Evolutionary conservation across 2,329 filamentous ascomycete genomes (phyloP), one percentile per base, ranked within the genome.

Genomic region (Ophidiomyces ophidiicola): DNA sequence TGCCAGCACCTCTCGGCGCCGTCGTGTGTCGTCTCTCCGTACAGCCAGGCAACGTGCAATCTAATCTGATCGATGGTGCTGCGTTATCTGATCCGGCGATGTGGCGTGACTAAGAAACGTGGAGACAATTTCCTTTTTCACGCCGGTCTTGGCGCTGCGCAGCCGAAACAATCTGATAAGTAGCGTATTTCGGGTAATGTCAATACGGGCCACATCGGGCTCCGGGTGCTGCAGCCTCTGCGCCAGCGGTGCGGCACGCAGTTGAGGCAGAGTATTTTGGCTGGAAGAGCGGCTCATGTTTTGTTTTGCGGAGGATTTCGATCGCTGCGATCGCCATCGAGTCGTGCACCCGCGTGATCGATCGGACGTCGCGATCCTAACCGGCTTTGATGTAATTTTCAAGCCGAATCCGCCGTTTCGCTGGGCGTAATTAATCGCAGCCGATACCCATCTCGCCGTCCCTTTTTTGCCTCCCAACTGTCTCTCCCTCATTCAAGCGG

Each of bases 21-120:
- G n/a, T n/a, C n/a, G n/a, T 15, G 29, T 14, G 18, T 3, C 14
- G 18, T 32, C 17, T 39, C 29, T 26, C 20, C 24, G 25, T 15
- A 4, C n/a, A 26, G 15, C 12, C 32, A 7, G 11, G 25, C 7
- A 14, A 11, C 6, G 15, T n/a, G 18, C 20, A 39, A 39, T 39
- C 37, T 39, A 39, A 39, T 39, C 37, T 32, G 37, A 39, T 39
- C 29, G 18, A n/a, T 21, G 20, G 19, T 12, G 19, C 5, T 14
- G 12, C 30, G 19, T 39, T 39, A 39, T 39, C 37, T 33, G 37
- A 39, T 39, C 37, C 37, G 37, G 18, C n/a, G 21, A 10, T 29
- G 37, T 39, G 37, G 37, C 30, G 37, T 39, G 37, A 39, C 30
- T 33, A 39, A 34, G 11, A 28, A 33, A 33, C 37, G 37, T 33